Evolutionary conservation across 164 flowering plant species (phyloP).

Genomic region (Macadamia tetraphylla): DNA sequence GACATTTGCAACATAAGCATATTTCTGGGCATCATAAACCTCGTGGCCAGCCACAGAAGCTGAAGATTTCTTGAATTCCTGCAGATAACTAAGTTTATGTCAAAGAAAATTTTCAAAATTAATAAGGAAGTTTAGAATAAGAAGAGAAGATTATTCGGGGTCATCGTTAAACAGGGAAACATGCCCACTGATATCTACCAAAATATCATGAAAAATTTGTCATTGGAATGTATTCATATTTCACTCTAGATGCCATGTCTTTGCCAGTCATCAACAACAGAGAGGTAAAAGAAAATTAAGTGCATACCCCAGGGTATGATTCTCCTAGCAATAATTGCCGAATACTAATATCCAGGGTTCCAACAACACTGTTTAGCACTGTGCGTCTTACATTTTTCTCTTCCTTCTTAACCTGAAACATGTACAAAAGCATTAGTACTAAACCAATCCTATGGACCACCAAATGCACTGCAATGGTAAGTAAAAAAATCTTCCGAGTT

Average conservation of each 20-base stretch:
- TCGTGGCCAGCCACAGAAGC: constrained; percentile 35
- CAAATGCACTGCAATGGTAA: not conserved
- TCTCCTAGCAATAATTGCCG: constrained; percentile 58
- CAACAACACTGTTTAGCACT: constrained; percentile 54
- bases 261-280: not conserved
- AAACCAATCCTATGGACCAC: not conserved
- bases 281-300: constrained; percentile 1
- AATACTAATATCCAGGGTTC: constrained; percentile 58
- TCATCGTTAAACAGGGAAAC: not conserved
- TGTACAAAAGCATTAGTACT: constrained; percentile 1
- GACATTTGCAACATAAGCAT: constrained; percentile 62
- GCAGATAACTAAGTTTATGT: constrained; percentile 8
- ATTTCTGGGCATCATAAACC: constrained; percentile 43
- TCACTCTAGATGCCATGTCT: not conserved
- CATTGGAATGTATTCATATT: not conserved
- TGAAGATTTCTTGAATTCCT: constrained; percentile 37
- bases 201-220: not conserved
- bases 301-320: constrained; percentile 56
- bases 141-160: not conserved
- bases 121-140: not conserved
- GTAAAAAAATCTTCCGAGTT: not conserved
- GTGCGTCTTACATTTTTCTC: constrained; percentile 52
- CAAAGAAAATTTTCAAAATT: not conserved
- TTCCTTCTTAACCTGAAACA: constrained; percentile 50
- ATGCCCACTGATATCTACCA: not conserved